Percentiles rank a stretch among this genome's conserved stretches.
phyloP scores from a whole-genome alignment of 805 yeast species.

The Zygotorulaspora sp. region DNA sequence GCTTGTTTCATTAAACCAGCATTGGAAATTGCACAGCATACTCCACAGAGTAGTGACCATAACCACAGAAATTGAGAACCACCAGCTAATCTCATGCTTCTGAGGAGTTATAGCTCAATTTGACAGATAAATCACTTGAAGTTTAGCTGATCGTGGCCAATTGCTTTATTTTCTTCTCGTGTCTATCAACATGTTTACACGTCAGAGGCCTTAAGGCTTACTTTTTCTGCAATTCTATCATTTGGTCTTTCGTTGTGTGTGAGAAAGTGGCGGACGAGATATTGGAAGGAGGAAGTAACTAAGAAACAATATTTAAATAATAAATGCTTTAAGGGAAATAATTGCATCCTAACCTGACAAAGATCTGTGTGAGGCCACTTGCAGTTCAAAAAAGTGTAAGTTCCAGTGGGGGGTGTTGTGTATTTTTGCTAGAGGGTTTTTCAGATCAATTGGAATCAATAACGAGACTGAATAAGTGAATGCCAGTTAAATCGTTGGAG shows the following conservation, averaged over 20 bases:
- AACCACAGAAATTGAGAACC: background rate
- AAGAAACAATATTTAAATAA: no score
- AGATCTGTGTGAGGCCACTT: background rate
- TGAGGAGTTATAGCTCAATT: no score
- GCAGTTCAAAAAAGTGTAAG: background rate
- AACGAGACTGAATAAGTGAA: slow-evolving; percentile 5
- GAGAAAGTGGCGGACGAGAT: slow-evolving; percentile 5
- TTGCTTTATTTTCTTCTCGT: no score
- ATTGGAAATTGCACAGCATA: slow-evolving; percentile 20
- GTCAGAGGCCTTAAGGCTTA: background rate
- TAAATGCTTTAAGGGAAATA: no score
- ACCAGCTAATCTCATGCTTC: background rate
- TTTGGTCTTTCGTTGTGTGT: background rate
- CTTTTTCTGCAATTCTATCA: background rate
- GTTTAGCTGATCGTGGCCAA: no score
- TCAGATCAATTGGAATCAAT: background rate
- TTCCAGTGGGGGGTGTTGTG: background rate
- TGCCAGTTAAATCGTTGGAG: slow-evolving; percentile 56
- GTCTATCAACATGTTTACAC: background rate
- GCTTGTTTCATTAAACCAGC: slow-evolving; percentile 27
- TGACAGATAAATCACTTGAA: no score
- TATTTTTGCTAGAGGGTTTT: background rate
- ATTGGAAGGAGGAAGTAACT: background rate
- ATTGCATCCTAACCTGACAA: background rate
- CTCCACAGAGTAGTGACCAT: background rate